Conservation (phyloP, 352 stramenopile species). For the Pythium utonaiense region DNA sequence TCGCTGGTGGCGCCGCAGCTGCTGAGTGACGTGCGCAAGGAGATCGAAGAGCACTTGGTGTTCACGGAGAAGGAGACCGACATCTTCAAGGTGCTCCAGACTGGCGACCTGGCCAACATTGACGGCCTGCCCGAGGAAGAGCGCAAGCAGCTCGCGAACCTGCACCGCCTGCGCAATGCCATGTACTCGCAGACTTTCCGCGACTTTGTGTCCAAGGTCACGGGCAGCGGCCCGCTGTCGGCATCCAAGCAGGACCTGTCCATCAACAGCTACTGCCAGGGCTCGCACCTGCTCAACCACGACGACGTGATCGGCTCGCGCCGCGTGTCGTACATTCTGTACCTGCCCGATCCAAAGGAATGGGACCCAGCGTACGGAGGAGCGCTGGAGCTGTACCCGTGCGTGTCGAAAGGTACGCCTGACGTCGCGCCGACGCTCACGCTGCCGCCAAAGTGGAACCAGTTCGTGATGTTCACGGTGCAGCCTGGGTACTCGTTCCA, state of each 20-base stretch:
- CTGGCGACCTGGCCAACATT: conserved; percentile 87
- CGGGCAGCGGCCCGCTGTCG: conserved; percentile 43
- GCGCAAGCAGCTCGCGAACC: conserved; percentile 47
- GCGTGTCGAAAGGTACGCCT: conserved; percentile 25
- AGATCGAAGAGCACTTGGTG: conserved; percentile 81
- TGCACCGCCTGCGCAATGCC: conserved; percentile 78
- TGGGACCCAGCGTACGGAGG: conserved; percentile 85
- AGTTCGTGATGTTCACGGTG: conserved; percentile 89
- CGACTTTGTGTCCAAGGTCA: conserved; percentile 66
- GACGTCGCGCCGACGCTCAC: conserved; percentile 29
- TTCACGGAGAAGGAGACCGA: conserved; percentile 93
- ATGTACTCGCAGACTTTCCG: conserved; percentile 88
- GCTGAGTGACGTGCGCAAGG: conserved; percentile 41
- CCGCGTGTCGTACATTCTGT: conserved; percentile 91
- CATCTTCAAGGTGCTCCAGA: conserved; percentile 93
- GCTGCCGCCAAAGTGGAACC: conserved; percentile 79
- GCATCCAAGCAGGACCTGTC: conserved; percentile 81
- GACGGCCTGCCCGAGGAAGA: conserved; percentile 31
- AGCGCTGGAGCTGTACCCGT: conserved; percentile 84
- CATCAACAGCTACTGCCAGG: conserved; percentile 86
- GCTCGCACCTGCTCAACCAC: conserved; percentile 91
- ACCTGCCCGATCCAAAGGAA: conserved; percentile 79
- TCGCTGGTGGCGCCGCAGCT: conserved; percentile 25
- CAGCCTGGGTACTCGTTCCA: conserved; percentile 87
- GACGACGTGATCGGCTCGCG: conserved; percentile 92